Base-by-base conservation (phyloP, 306 rosid species). In the Vigna reflexopilosa region DNA sequence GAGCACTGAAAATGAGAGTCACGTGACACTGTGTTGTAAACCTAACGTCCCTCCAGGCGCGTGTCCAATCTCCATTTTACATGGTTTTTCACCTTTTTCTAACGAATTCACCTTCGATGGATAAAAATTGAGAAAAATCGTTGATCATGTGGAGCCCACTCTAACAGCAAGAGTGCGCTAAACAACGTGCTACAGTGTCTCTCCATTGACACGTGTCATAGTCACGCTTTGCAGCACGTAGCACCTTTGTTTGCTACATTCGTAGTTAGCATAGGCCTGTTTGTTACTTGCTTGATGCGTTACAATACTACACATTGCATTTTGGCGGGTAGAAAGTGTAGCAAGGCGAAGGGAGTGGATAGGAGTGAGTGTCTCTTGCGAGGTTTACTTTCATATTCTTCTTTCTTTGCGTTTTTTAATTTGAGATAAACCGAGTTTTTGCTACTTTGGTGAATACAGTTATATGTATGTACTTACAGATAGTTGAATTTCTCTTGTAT, bases 271-370 rank as follows among this genome's bases (percentile, higher is more conserved):
- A 32, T 6, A 5, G 12, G 4, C 65, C 72, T 78, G 40, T 47
- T 45, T 32, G 17, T 70, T 63, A 76, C 50, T 32, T 63, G 76
- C 50, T 32, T 48, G 66, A 4, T 42, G 63, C 67, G 20, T 38
- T 68, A 4, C 40, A 57, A 11, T 19, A 54, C 24, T 17, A 45
- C 40, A 11, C 36, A n/a, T 15, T 72, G 75, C 77, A 28, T 57
- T 30, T 72, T 72, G 57, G 76, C 73, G 30, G 72, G 81, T 51
- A 67, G 11, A 75, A 36, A 59, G 68, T 62, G 17, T 62, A 11
- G 48, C 38, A 4, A 65, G 11, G 22, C 5, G 9, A 45, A 3
- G 51, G 13, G 24, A 34, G 5, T 1, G 9, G 7, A 16, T 11
- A 55, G 71, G 9, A 4, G 56, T 17, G 68, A 4, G 13, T 67